These are phyloP conservation scores for Chenopodium quinoa DNA, from an alignment of 148 eudicot genomes.

Conservation along the genomic window DNA sequence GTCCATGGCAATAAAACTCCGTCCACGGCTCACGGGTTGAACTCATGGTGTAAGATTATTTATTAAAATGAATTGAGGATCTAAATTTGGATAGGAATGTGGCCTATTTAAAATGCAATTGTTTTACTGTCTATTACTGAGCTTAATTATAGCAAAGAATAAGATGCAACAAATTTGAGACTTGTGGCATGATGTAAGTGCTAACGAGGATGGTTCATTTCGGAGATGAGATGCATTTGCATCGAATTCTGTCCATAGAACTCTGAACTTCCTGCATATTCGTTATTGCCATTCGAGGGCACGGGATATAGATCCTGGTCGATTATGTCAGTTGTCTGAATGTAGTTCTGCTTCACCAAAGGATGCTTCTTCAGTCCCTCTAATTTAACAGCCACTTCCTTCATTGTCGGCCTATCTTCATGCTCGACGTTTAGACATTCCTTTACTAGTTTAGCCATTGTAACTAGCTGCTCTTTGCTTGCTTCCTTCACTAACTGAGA, in stretches of 20 bases:
- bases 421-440: conserved; percentile 18
- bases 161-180: too few relatives aligned
- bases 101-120: too few relatives aligned
- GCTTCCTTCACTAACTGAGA: too few relatives aligned
- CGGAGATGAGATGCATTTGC: neutral
- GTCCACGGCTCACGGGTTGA: too few relatives aligned
- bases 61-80: too few relatives aligned
- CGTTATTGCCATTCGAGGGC: neutral
- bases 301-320: conserved; percentile 13
- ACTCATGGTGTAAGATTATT: too few relatives aligned
- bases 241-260: neutral
- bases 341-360: neutral
- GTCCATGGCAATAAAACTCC: too few relatives aligned
- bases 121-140: too few relatives aligned
- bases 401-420: conserved; percentile 28
- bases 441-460: conserved; percentile 8
- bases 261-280: neutral
- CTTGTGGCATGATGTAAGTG: neutral
- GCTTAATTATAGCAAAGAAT: too few relatives aligned
- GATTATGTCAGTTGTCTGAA: neutral
- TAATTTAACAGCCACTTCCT: conserved; percentile 15
- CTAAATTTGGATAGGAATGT: too few relatives aligned
- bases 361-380: conserved; percentile 19
- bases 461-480: conserved; percentile 10
- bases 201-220: conserved; percentile 5